Evolutionary conservation across 768 basidiomycete species (phyloP).

Genomic region (Peribolospora baueri): DNA sequence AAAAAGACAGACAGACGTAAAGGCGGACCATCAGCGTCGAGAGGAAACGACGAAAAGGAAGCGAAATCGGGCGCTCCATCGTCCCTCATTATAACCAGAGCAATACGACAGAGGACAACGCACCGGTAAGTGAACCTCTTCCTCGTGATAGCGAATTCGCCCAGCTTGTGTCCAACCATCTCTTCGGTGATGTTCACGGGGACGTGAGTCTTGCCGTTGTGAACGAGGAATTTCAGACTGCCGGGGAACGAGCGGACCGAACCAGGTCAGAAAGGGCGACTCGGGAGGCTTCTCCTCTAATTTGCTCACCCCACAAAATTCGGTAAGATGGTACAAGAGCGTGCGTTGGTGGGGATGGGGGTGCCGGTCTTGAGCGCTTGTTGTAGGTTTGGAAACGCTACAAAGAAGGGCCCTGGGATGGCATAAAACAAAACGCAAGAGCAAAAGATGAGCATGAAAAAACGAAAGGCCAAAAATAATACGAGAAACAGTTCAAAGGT

Average conservation of each 20-base stretch:
- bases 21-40: too few species aligned
- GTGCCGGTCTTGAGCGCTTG: conserved; percentile 55
- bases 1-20: too few species aligned
- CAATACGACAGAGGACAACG: too few species aligned
- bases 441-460: background rate
- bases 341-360: conserved; percentile 68
- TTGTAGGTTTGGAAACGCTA: conserved; percentile 66
- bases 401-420: conserved; percentile 69
- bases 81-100: too few species aligned
- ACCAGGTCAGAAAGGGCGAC: background rate
- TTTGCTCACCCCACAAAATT: conserved; percentile 64
- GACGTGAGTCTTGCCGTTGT: conserved; percentile 75
- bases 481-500: background rate
- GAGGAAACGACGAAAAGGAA: too few species aligned
- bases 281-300: background rate
- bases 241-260: background rate
- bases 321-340: conserved; percentile 77
- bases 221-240: conserved; percentile 70
- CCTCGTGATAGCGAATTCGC: conserved; percentile 38
- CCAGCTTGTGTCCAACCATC: conserved; percentile 96
- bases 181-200: conserved; percentile 77
- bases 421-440: background rate
- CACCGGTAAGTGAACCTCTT: too few species aligned
- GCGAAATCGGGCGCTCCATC: too few species aligned
- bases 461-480: background rate